A percentile compares a stretch with the other conserved stretches of the same genome.
Evolutionary conservation across 2,329 filamentous ascomycete genomes (phyloP).

Genomic region (Immersiporthe knoxdaviesiana): DNA sequence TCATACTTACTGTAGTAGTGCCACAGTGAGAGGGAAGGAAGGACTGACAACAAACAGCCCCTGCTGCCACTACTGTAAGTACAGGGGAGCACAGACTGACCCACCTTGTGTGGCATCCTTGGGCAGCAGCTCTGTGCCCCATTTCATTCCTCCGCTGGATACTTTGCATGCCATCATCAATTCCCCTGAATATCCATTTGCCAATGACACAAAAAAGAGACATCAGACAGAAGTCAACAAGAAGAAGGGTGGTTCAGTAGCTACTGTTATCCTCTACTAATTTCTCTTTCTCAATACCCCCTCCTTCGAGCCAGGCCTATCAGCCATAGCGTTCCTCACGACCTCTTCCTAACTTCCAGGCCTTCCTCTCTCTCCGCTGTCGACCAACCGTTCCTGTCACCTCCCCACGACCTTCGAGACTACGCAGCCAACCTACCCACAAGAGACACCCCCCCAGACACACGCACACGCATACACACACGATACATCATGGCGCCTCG

Average conservation of each 20-base stretch:
- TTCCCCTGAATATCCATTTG: slow-evolving; percentile 7
- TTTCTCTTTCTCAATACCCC: neutral
- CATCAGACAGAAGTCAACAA: neutral
- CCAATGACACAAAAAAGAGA: neutral
- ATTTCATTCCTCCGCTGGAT: slow-evolving; percentile 2
- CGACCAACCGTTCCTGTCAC: neutral
- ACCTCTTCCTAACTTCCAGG: neutral
- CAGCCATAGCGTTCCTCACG: neutral
- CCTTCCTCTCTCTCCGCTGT: neutral
- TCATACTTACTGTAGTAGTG: no score
- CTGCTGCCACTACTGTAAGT: neutral
- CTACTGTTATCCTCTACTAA: neutral
- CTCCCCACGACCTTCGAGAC: neutral
- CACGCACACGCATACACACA: neutral
- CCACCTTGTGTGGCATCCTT: neutral
- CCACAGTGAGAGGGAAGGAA: neutral
- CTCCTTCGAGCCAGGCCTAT: no score
- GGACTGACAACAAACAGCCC: neutral
- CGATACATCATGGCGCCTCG: slow-evolving; percentile 56
- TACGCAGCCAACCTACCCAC: neutral
- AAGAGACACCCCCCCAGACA: neutral
- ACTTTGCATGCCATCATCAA: neutral
- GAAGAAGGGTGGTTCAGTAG: neutral
- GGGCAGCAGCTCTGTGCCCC: slow-evolving; percentile 5
- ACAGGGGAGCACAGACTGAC: slow-evolving; percentile 1